Conservation (phyloP, 23 red algal species). For the Pyropia yezoensis region DNA sequence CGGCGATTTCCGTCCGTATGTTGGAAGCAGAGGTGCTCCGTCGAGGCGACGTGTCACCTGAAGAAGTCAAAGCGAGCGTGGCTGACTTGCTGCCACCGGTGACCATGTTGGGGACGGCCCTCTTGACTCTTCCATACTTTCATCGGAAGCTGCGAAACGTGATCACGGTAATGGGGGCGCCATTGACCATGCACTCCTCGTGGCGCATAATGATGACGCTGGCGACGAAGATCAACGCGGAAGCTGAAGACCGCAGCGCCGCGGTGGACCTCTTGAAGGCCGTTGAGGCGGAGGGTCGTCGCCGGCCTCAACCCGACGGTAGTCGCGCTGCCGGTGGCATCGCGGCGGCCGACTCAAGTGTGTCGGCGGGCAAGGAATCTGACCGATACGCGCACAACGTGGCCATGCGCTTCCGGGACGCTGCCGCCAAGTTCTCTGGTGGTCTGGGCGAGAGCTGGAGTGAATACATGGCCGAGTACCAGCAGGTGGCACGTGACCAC, state of each 20-base stretch:
- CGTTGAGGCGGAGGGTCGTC: neutral
- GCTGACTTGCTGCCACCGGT: neutral
- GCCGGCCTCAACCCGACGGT: too few relatives aligned
- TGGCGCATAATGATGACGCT: conserved; percentile 16
- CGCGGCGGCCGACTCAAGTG: neutral
- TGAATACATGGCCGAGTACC: conserved; percentile 10
- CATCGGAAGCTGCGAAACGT: conserved; percentile 5
- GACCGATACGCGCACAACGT: neutral
- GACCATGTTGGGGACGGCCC: neutral
- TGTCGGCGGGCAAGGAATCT: neutral
- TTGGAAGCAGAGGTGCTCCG: too few relatives aligned
- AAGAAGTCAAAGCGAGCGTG: too few relatives aligned
- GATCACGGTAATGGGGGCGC: neutral
- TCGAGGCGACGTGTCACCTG: too few relatives aligned
- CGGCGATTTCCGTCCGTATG: too few relatives aligned
- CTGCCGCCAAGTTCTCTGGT: neutral
- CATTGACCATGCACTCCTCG: conserved; percentile 1
- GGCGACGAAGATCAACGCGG: neutral
- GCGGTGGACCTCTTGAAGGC: conserved; percentile 4
- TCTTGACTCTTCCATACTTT: neutral
- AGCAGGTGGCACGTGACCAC: neutral
- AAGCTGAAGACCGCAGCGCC: neutral
- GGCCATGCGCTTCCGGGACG: neutral
- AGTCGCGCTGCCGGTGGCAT: neutral
- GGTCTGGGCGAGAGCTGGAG: neutral